phyloP scores from a whole-genome alignment of 1,284 basidiomycete genomes.

The Microbotryum scabiosae region DNA sequence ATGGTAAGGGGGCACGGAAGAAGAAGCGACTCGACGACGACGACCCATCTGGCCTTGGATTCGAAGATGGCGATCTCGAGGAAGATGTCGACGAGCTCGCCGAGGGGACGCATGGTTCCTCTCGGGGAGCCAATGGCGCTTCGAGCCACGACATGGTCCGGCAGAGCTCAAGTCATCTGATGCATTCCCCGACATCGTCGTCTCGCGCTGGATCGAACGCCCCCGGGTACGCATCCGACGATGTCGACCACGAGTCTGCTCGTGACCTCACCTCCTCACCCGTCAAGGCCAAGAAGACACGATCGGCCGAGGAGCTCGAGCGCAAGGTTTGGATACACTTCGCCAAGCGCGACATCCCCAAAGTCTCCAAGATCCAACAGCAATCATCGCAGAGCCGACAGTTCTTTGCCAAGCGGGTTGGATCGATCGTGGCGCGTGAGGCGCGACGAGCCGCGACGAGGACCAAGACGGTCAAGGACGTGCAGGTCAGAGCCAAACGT shows the following conservation, averaged over 20 bases:
- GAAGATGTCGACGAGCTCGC: slow-evolving; percentile 17
- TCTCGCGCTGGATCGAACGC: slow-evolving; percentile 9
- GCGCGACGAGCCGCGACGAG: slow-evolving; percentile 53
- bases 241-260: not conserved
- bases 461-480: slow-evolving; percentile 76
- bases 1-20: not conserved
- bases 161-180: not conserved
- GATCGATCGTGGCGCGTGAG: slow-evolving; percentile 31
- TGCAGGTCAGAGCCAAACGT: slow-evolving; percentile 75
- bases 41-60: not conserved
- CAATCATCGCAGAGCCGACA: slow-evolving; percentile 19
- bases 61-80: slow-evolving; percentile 7
- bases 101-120: not conserved
- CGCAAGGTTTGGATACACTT: slow-evolving; percentile 31
- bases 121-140: not conserved
- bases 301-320: slow-evolving; percentile 22
- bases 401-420: slow-evolving; percentile 32
- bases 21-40: not conserved
- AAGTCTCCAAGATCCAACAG: slow-evolving; percentile 22
- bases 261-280: not conserved
- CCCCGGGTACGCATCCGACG: slow-evolving; percentile 10
- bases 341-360: slow-evolving; percentile 33
- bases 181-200: slow-evolving; percentile 3
- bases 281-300: not conserved
- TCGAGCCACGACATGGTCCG: not conserved